Conservation (phyloP, 2,329 filamentous ascomycete species). For the Penicillium occitanis region DNA sequence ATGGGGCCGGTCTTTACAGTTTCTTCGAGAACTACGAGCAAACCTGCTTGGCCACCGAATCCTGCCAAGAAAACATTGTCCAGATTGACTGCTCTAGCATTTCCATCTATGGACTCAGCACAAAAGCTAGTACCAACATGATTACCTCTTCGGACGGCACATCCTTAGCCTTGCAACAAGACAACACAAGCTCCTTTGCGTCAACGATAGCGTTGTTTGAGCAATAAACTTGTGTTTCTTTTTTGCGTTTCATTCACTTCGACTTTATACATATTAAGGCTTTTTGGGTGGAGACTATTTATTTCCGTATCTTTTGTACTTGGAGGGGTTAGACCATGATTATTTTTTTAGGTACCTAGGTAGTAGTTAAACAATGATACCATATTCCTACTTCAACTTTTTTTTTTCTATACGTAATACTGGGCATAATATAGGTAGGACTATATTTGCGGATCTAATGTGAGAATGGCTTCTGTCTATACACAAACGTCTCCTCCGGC, state of each 20-base stretch:
- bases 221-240: constrained; percentile 24
- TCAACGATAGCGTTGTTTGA: constrained; percentile 48
- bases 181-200: constrained; percentile 46
- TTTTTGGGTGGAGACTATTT: neutral
- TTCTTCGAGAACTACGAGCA: constrained; percentile 83
- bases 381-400: neutral
- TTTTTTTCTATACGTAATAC: too few species aligned
- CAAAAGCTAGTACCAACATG: constrained; percentile 74
- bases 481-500: neutral
- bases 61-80: constrained; percentile 77
- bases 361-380: constrained; percentile 10
- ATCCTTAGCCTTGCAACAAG: constrained; percentile 38
- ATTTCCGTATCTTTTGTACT: neutral
- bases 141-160: constrained; percentile 50
- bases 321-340: neutral
- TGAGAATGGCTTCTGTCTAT: neutral
- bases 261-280: constrained; percentile 9
- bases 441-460: neutral
- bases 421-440: too few species aligned
- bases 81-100: constrained; percentile 66
- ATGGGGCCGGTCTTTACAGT: constrained; percentile 73
- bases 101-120: constrained; percentile 67
- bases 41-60: constrained; percentile 64
- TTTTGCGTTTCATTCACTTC: neutral
- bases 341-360: neutral